A percentile compares a stretch with the other conserved stretches of the same genome.
phyloP scores from a whole-genome alignment of 2,329 filamentous ascomycete genomes.

The Epichloe aotearoae region DNA sequence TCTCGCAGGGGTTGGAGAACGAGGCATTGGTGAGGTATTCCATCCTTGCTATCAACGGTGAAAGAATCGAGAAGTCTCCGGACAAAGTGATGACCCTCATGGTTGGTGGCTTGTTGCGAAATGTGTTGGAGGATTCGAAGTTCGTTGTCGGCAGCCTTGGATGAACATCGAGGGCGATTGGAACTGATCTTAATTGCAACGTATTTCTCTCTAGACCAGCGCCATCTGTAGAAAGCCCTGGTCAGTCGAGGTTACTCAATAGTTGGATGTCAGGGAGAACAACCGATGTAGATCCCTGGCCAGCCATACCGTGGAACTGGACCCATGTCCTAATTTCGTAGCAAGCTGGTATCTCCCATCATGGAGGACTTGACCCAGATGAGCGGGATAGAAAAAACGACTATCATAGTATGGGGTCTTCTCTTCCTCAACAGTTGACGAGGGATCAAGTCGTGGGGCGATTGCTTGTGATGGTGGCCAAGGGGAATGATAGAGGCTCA shows the following conservation, averaged over 20 bases:
- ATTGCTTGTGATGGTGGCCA: conserved; percentile 3
- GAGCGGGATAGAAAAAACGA: too few relatives aligned
- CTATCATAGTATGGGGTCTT: too few relatives aligned
- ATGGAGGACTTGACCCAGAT: conserved; percentile 1
- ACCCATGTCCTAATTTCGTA: conserved; percentile 11
- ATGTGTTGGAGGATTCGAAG: conserved; percentile 8
- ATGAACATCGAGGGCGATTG: background rate
- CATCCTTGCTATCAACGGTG: background rate
- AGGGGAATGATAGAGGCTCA: background rate
- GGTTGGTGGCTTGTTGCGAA: conserved; percentile 3
- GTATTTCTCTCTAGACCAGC: conserved; percentile 12
- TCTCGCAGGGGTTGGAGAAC: conserved; percentile 10
- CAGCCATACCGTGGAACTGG: conserved; percentile 13
- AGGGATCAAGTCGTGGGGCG: conserved; percentile 8
- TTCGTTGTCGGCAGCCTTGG: conserved; percentile 1
- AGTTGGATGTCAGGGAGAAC: background rate
- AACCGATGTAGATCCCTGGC: conserved; percentile 10
- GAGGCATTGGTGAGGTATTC: conserved; percentile 2
- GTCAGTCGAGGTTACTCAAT: background rate
- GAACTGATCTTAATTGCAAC: conserved; percentile 13
- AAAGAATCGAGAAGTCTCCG: conserved; percentile 10
- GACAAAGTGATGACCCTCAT: conserved; percentile 11
- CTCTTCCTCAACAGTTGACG: background rate
- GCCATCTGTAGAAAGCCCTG: conserved; percentile 7
- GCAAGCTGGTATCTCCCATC: conserved; percentile 10